These are phyloP conservation scores for Penicillium angulare DNA, from an alignment of 495 filamentous ascomycete genomes.

Conservation along the genomic window DNA sequence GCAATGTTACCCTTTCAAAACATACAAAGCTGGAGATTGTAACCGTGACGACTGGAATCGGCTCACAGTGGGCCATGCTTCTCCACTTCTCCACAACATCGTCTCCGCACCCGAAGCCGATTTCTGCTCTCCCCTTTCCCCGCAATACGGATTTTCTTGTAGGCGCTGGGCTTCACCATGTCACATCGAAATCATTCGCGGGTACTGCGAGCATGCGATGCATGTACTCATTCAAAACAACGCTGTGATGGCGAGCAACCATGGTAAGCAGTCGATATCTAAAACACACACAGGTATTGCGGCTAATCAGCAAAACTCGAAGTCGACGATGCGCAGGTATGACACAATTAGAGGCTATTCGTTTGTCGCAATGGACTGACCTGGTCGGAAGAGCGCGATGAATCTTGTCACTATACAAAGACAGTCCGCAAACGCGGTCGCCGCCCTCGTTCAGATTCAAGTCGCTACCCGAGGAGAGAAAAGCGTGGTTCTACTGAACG, in stretches of 20 bases:
- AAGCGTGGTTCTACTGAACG: neutral
- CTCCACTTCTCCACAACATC: slow-evolving; percentile 9
- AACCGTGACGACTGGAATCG: no score
- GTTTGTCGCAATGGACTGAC: no score
- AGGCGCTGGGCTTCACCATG: neutral
- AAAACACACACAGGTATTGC: neutral
- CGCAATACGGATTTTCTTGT: neutral
- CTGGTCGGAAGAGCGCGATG: slow-evolving; percentile 16
- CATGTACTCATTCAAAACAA: slow-evolving; percentile 16
- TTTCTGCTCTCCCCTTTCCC: slow-evolving; percentile 2
- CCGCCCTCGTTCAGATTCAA: slow-evolving; percentile 7
- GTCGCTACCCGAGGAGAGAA: neutral
- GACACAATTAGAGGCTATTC: no score
- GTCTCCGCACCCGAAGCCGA: slow-evolving; percentile 3
- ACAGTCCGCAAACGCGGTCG: slow-evolving; percentile 18
- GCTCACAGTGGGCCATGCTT: neutral
- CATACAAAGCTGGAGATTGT: neutral
- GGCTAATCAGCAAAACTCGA: neutral
- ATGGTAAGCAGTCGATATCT: slow-evolving; percentile 5
- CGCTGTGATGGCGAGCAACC: slow-evolving; percentile 18
- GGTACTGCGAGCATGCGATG: slow-evolving; percentile 16
- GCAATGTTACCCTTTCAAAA: neutral
- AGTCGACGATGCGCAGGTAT: slow-evolving; percentile 18
- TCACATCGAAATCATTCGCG: slow-evolving; percentile 7
- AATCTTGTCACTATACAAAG: slow-evolving; percentile 16